Conservation (phyloP, 345 rosid genomes). For the Raphanus raphanistrum region DNA sequence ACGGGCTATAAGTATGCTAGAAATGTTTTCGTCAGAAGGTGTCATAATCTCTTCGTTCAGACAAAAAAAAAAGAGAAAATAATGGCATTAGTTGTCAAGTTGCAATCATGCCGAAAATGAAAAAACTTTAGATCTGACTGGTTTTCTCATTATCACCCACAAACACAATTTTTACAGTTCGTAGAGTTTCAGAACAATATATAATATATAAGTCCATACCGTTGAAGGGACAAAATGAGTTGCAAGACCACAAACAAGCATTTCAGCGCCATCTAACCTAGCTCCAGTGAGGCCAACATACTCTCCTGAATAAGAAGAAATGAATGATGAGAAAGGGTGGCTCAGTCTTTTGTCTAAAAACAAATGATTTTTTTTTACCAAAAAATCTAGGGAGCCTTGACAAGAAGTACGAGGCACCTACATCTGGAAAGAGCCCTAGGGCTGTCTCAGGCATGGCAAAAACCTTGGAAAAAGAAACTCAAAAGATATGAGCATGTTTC, state of each 20-base stretch:
- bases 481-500: constrained; percentile 6
- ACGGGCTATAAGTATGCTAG: too few species aligned
- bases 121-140: neutral
- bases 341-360: neutral
- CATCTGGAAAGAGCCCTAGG: constrained; percentile 82
- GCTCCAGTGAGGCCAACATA: constrained; percentile 76
- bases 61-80: too few species aligned
- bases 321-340: neutral
- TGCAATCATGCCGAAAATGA: neutral
- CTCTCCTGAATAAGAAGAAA: constrained; percentile 50
- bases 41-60: neutral
- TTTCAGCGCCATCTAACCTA: constrained; percentile 80
- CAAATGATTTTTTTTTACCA: constrained; percentile 46
- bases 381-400: constrained; percentile 86
- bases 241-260: constrained; percentile 88
- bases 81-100: neutral
- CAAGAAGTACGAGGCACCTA: constrained; percentile 81
- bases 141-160: too few species aligned
- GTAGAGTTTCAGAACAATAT: too few species aligned
- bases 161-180: too few species aligned
- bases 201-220: constrained; percentile 13
- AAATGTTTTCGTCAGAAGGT: too few species aligned
- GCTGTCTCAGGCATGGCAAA: constrained; percentile 94
- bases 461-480: constrained; percentile 41
- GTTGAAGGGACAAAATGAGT: constrained; percentile 74